These are phyloP conservation scores for Isatis tinctoria DNA, from an alignment of 345 rosid genomes.

Conservation along the genomic window DNA sequence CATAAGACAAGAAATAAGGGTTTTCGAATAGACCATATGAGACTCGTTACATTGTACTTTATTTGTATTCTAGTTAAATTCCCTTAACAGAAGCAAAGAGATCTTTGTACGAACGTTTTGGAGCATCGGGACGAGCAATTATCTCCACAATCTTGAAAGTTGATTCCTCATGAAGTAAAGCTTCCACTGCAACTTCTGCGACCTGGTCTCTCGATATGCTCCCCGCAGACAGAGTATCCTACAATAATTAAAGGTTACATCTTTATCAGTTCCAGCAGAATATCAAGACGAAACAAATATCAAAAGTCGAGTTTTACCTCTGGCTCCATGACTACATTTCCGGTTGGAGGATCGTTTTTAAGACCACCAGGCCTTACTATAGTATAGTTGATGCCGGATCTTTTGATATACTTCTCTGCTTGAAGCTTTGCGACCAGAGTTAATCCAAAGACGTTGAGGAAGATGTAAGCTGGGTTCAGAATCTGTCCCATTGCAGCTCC, in stretches of 20 bases:
- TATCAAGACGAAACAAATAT: background rate
- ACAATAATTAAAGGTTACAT: background rate
- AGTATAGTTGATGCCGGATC: conserved; percentile 75
- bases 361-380: conserved; percentile 86
- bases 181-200: conserved; percentile 82
- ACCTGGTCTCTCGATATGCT: conserved; percentile 80
- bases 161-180: conserved; percentile 58
- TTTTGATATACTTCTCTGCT: conserved; percentile 74
- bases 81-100: conserved; percentile 68
- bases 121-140: conserved; percentile 64
- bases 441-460: conserved; percentile 79
- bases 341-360: conserved; percentile 72
- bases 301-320: conserved; percentile 48
- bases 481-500: conserved; percentile 98
- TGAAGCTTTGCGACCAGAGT: conserved; percentile 91
- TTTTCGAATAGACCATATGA: background rate
- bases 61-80: conserved; percentile 14
- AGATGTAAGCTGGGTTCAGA: conserved; percentile 82
- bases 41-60: conserved; percentile 22
- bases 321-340: conserved; percentile 79
- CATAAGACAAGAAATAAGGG: background rate
- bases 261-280: background rate
- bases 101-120: conserved; percentile 50
- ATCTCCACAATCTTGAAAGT: conserved; percentile 79
- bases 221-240: conserved; percentile 81